Percentiles rank a stretch among this genome's conserved stretches.
Evolutionary conservation across 176 grass and related monocot species (phyloP).

Genomic region (Bonia amplexicaulis): DNA sequence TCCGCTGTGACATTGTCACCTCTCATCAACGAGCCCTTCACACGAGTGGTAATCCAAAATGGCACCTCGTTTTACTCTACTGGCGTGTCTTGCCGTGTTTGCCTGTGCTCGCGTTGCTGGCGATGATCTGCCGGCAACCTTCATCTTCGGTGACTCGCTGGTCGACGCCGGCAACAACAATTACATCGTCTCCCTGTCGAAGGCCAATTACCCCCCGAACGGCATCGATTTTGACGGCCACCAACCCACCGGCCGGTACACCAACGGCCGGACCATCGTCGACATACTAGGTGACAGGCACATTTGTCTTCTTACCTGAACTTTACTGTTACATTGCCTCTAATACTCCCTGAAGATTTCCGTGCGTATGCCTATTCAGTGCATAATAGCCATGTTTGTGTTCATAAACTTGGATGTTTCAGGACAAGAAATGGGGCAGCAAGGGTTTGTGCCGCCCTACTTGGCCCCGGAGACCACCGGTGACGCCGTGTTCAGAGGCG

Average conservation of each 20-base stretch:
- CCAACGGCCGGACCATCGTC: slow-evolving; percentile 70
- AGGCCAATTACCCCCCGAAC: slow-evolving; percentile 63
- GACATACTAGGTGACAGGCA: slow-evolving; percentile 57
- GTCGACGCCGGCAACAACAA: slow-evolving; percentile 91
- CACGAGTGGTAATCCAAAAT: neutral
- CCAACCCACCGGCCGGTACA: slow-evolving; percentile 65
- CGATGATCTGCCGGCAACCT: slow-evolving; percentile 27
- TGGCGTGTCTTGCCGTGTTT: slow-evolving; percentile 30
- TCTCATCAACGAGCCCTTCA: neutral
- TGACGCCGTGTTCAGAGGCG: slow-evolving; percentile 45
- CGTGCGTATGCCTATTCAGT: too few species aligned
- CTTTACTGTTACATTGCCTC: neutral
- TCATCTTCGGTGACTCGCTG: slow-evolving; percentile 81
- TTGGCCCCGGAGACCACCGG: slow-evolving; percentile 59
- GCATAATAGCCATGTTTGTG: neutral
- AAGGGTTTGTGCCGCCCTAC: slow-evolving; percentile 56
- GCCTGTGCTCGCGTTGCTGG: neutral
- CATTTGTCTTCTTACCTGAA: slow-evolving; percentile 3
- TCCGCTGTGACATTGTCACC: neutral
- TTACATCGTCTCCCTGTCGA: slow-evolving; percentile 63
- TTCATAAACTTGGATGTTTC: neutral
- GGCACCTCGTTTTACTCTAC: neutral
- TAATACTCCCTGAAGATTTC: neutral
- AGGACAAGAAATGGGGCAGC: slow-evolving; percentile 58
- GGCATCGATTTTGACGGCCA: slow-evolving; percentile 64